Conservation (phyloP, 371 early-diverging fungal genomes). For the Rhizopus microsporus region DNA sequence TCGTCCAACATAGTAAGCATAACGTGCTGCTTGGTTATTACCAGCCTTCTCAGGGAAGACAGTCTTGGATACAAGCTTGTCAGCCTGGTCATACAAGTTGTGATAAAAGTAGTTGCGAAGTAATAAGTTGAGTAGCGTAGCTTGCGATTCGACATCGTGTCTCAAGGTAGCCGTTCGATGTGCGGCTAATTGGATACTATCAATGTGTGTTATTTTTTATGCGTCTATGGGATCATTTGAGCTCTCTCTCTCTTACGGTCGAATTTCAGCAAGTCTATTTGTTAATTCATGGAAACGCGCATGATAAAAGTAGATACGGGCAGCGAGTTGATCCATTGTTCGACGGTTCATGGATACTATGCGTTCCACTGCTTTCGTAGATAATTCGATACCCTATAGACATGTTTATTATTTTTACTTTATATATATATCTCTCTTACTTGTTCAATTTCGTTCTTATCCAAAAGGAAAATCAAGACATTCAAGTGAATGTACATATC, state of each 20-base stretch:
- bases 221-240: not conserved
- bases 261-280: conserved; percentile 70
- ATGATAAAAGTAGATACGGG: conserved; percentile 91
- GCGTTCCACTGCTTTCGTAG: conserved; percentile 62
- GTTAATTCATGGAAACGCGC: conserved; percentile 84
- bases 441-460: conserved; percentile 71
- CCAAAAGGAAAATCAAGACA: conserved; percentile 80
- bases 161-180: conserved; percentile 90
- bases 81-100: conserved; percentile 95
- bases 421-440: conserved; percentile 32
- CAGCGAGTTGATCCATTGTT: conserved; percentile 87
- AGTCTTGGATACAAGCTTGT: conserved; percentile 91
- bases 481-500: conserved; percentile 84
- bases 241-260: conserved; percentile 60
- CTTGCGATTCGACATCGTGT: conserved; percentile 84
- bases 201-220: not conserved
- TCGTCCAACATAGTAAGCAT: conserved; percentile 93
- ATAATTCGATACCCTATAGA: conserved; percentile 67
- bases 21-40: conserved; percentile 93
- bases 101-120: conserved; percentile 89
- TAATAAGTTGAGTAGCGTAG: conserved; percentile 87
- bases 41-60: conserved; percentile 89
- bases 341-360: conserved; percentile 79
- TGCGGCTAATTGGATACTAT: conserved; percentile 74
- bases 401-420: not conserved